These are phyloP conservation scores for Pyrrhoderma noxium DNA, from an alignment of 1,284 basidiomycete genomes.

Conservation along the genomic window DNA sequence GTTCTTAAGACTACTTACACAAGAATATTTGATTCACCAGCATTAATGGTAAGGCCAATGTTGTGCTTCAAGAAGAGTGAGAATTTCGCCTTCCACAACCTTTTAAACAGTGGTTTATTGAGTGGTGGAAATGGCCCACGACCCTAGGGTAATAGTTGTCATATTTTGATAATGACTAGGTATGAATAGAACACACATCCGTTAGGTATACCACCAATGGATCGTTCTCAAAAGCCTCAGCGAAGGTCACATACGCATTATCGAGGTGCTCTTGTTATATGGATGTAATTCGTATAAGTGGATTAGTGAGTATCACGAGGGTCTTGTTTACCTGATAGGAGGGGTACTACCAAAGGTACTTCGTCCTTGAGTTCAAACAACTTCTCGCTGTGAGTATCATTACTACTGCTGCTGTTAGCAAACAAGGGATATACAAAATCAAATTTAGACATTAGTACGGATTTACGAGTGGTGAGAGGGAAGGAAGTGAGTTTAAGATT, in stretches of 20 bases:
- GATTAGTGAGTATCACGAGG: background rate
- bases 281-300: background rate
- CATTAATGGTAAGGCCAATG: conserved; percentile 9
- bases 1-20: background rate
- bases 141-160: background rate
- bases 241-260: background rate
- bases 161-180: background rate
- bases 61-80: conserved; percentile 7
- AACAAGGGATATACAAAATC: no score
- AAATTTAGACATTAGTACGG: no score
- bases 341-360: background rate
- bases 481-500: no score
- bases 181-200: background rate
- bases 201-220: background rate
- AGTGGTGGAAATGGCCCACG: background rate
- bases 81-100: background rate
- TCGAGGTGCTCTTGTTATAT: conserved; percentile 12
- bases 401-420: no score
- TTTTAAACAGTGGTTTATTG: background rate
- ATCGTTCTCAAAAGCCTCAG: conserved; percentile 8
- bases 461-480: no score
- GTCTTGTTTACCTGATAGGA: background rate
- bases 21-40: conserved; percentile 7
- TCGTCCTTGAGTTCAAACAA: background rate
- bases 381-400: no score